Evolutionary conservation across 176 grass and related monocot genomes (phyloP).

Genomic region (Otatea glauca): DNA sequence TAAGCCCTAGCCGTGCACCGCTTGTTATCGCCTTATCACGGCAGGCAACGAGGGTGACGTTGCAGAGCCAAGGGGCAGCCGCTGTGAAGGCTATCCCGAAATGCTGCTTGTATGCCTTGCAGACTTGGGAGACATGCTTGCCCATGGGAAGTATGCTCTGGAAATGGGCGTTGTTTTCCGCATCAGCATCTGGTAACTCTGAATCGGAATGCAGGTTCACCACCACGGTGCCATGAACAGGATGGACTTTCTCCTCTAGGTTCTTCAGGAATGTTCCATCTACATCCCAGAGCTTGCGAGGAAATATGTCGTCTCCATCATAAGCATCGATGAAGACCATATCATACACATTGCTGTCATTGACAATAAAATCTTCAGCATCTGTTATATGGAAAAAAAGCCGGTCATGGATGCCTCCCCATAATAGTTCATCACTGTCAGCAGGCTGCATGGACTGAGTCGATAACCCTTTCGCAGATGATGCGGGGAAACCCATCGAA

Average conservation of each 20-base stretch:
- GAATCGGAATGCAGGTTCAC: slow-evolving; percentile 85
- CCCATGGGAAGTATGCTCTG: slow-evolving; percentile 60
- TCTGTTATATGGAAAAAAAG: slow-evolving; percentile 65
- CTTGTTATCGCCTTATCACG: slow-evolving; percentile 13
- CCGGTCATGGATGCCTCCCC: slow-evolving; percentile 62
- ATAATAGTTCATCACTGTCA: slow-evolving; percentile 52
- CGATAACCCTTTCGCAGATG: slow-evolving; percentile 43
- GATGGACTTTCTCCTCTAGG: slow-evolving; percentile 69
- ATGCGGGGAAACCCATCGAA: slow-evolving; percentile 84
- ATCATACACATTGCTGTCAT: slow-evolving; percentile 56
- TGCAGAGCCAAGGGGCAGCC: slow-evolving; percentile 74
- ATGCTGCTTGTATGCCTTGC: slow-evolving; percentile 73
- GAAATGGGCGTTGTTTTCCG: slow-evolving; percentile 1
- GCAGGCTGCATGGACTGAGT: slow-evolving; percentile 30
- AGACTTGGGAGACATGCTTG: slow-evolving; percentile 59
- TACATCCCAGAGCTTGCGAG: slow-evolving; percentile 77
- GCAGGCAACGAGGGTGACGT: slow-evolving; percentile 82
- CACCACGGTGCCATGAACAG: slow-evolving; percentile 74
- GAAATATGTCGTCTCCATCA: slow-evolving; percentile 82
- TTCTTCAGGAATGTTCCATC: slow-evolving; percentile 67
- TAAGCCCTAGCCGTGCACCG: background rate
- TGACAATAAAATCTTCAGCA: slow-evolving; percentile 64
- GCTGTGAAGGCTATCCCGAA: slow-evolving; percentile 68
- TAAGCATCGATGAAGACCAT: slow-evolving; percentile 91
- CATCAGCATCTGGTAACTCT: slow-evolving; percentile 28